Base-by-base conservation (phyloP, 1,139 yeast genomes). In the Pneumocystis wakefieldiae region DNA sequence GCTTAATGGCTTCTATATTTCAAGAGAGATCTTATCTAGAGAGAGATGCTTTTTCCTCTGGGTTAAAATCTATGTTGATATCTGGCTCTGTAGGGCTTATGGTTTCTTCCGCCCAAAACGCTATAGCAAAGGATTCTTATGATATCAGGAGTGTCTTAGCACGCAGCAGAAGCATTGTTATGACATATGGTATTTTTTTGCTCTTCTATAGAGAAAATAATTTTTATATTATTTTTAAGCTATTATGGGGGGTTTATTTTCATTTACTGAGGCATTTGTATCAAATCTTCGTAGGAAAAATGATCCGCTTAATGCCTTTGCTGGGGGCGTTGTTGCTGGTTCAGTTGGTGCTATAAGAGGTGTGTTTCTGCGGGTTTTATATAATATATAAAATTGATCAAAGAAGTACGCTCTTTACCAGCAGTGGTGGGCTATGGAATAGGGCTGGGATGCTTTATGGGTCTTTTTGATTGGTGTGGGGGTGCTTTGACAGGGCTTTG, bases 291-390 rank as follows among this genome's bases (percentile, higher is more conserved):
- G 80, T 62, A 77, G 76, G 68, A 72, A 73, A 66, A 76, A 76
- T 65, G 79, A 78, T 62, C 77, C 81, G 2, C 68, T 74, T 62
- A 81, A 78, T 69, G 78, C 80, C 63, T 76, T 80, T 66, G 70
- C 73, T 61, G 83, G 85, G 53, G 83, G 83, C 59, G 75, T 78
- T 36, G 72, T 79, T 32, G 81, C 82, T 58, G 83, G 83, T 62
- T 76, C 77, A 7, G 66, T 78, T 37, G 68, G 77, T 38, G 82
- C 82, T 65, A 71, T 77, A 55, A 63, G 67, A 15, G 68, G 72
- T 70, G 66, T 65, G 72, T 32, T 53, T 66, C 8, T 37, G 17
- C 7, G 15, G 2, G 24, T 10, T 19, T 48, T 4, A 8, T 24
- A 17, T 8, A 17, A 37, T 14, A 10, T 6, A 3, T 37, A 19